phyloP scores from a whole-genome alignment of 305 asterid species.

The Plantago lanceolata region DNA sequence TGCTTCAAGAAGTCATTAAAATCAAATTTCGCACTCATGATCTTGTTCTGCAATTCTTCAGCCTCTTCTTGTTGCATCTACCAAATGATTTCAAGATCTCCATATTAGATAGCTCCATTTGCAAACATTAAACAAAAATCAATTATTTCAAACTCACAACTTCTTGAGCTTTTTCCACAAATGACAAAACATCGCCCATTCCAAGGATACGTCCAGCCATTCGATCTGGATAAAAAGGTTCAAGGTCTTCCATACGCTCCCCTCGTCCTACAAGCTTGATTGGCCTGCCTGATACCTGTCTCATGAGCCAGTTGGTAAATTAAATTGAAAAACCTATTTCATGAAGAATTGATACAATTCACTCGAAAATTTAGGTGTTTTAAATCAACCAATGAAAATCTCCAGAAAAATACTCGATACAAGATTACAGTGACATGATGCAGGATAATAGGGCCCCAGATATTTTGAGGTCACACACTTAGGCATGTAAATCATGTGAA shows the following conservation, averaged over 20 bases:
- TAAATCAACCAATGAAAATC: conserved; percentile 8
- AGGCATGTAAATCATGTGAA: background rate
- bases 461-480: background rate
- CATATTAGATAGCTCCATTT: conserved; percentile 11
- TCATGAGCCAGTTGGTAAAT: conserved; percentile 19
- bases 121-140: conserved; percentile 4
- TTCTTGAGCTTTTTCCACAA: conserved; percentile 99
- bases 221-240: conserved; percentile 97
- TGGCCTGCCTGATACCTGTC: conserved; percentile 92
- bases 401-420: conserved; percentile 13
- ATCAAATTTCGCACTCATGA: conserved; percentile 95
- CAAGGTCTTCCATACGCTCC: conserved; percentile 97
- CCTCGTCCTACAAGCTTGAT: conserved; percentile 99
- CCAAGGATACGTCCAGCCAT: conserved; percentile 98
- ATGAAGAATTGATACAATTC: conserved; percentile 3
- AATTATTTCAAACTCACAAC: conserved; percentile 53
- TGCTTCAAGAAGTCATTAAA: conserved; percentile 95
- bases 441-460: background rate
- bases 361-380: conserved; percentile 6
- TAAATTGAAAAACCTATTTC: background rate
- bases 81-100: conserved; percentile 22
- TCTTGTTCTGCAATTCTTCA: conserved; percentile 93
- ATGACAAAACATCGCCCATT: conserved; percentile 97
- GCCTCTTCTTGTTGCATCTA: conserved; percentile 98
- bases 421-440: conserved; percentile 6